Evolutionary conservation across 1,284 basidiomycete species (phyloP).

Genomic region (Cutaneotrichosporon mucoides): DNA sequence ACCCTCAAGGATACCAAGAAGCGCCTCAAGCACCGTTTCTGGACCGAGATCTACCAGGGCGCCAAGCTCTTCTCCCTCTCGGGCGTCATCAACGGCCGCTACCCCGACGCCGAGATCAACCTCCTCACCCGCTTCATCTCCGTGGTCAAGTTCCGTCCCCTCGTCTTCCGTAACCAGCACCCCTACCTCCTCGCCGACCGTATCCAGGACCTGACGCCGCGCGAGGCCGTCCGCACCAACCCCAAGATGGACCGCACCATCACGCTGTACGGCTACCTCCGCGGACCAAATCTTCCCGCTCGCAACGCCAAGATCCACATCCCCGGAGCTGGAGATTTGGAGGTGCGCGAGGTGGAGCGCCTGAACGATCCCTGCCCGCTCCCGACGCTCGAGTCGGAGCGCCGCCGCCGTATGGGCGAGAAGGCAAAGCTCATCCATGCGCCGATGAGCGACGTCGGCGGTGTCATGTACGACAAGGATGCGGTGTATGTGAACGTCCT

Average conservation of each 20-base stretch:
- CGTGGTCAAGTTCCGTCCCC: slow-evolving; percentile 97
- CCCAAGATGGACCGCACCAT: slow-evolving; percentile 80
- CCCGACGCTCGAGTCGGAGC: slow-evolving; percentile 88
- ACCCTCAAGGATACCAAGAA: slow-evolving; percentile 91
- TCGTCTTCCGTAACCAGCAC: slow-evolving; percentile 90
- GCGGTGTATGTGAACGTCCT: slow-evolving; percentile 97
- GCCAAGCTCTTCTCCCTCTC: slow-evolving; percentile 98
- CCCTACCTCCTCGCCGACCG: slow-evolving; percentile 96
- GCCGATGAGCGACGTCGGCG: slow-evolving; percentile 97
- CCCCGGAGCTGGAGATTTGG: slow-evolving; percentile 86
- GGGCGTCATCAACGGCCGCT: slow-evolving; percentile 95
- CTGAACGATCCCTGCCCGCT: slow-evolving; percentile 92
- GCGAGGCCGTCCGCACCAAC: slow-evolving; percentile 74
- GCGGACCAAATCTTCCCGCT: slow-evolving; percentile 79
- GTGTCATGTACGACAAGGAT: slow-evolving; percentile 97
- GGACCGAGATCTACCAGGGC: slow-evolving; percentile 98
- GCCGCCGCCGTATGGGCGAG: slow-evolving; percentile 86
- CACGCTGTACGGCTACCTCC: slow-evolving; percentile 91
- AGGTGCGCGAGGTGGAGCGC: slow-evolving; percentile 67
- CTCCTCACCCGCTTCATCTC: slow-evolving; percentile 94
- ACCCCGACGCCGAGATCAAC: slow-evolving; percentile 94
- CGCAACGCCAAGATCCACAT: slow-evolving; percentile 83
- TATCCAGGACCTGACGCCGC: slow-evolving; percentile 87
- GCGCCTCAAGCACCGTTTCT: slow-evolving; percentile 96
- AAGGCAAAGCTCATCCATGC: slow-evolving; percentile 95